Evolutionary conservation across 2,329 filamentous ascomycete species (phyloP).

Genomic region (Amauroascus verrucosus): DNA sequence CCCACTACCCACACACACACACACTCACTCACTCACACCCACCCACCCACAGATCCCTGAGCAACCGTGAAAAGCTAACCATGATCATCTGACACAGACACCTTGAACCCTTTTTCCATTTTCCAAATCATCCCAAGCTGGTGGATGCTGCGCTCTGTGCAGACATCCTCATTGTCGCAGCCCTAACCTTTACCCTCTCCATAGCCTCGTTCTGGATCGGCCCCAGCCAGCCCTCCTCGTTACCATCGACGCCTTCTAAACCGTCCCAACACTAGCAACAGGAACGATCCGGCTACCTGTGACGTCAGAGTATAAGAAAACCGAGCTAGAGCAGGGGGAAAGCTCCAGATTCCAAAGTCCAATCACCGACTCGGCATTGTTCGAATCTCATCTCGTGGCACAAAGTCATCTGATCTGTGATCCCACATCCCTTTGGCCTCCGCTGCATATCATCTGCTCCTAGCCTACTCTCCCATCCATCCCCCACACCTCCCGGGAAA

Average conservation of each 20-base stretch:
- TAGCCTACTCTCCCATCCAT: neutral
- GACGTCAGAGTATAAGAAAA: slow-evolving; percentile 3
- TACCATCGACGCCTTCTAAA: neutral
- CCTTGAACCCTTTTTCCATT: neutral
- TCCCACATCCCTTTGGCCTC: slow-evolving; percentile 1
- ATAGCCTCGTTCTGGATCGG: neutral
- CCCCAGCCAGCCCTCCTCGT: neutral
- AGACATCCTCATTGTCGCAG: neutral
- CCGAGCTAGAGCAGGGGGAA: neutral
- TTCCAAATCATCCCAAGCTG: neutral
- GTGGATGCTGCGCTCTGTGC: neutral
- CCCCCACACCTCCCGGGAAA: too few relatives aligned
- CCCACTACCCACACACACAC: too few relatives aligned
- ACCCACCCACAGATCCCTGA: neutral
- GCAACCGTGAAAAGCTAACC: slow-evolving; percentile 6
- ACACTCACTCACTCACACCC: slow-evolving; percentile 1
- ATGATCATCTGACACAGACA: slow-evolving; percentile 9
- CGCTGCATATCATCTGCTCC: slow-evolving; percentile 10
- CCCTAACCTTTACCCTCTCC: neutral
- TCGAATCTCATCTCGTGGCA: slow-evolving; percentile 3
- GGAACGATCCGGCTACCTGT: neutral
- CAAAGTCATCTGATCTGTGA: slow-evolving; percentile 10
- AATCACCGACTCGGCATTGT: slow-evolving; percentile 7
- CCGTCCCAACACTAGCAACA: neutral
- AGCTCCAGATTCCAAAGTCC: slow-evolving; percentile 2